phyloP scores from a whole-genome alignment of 192 early-diverging fungal genomes.

The Coemansia sp. region DNA sequence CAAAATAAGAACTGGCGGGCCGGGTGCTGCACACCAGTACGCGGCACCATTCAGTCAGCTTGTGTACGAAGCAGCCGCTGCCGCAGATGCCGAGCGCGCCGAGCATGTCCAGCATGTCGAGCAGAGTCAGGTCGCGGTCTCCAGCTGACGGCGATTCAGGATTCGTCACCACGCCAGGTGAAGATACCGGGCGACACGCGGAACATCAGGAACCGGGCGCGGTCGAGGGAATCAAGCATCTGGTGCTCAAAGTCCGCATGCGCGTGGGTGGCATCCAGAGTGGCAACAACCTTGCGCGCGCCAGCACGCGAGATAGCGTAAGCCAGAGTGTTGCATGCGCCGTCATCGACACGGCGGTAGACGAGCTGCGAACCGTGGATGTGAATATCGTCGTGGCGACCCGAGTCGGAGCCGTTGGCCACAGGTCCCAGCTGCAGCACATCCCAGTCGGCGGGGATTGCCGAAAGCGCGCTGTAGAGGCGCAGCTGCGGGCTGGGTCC shows the following conservation, averaged over 20 bases:
- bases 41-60: conserved; percentile 22
- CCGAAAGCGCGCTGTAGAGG: conserved; percentile 42
- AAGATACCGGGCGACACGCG: conserved; percentile 49
- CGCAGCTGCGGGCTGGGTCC: conserved; percentile 42
- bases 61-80: conserved; percentile 18
- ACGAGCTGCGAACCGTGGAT: conserved; percentile 27
- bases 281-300: conserved; percentile 36
- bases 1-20: not conserved
- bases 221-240: conserved; percentile 34
- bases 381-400: conserved; percentile 44
- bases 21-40: conserved; percentile 5
- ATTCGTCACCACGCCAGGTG: conserved; percentile 28
- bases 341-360: conserved; percentile 52
- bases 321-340: conserved; percentile 51
- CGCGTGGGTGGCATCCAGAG: conserved; percentile 37
- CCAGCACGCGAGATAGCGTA: conserved; percentile 50
- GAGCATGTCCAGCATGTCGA: not conserved
- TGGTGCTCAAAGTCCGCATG: conserved; percentile 54
- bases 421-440: conserved; percentile 48
- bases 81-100: conserved; percentile 10
- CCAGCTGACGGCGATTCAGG: not conserved
- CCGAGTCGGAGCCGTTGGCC: conserved; percentile 48
- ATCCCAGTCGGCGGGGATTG: conserved; percentile 50
- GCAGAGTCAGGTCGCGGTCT: too few species aligned
- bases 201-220: conserved; percentile 45